Evolutionary conservation across 2,329 filamentous ascomycete genomes (phyloP), one percentile per base, ranked within the genome.

Genomic region (Paramyrothecium roridum): DNA sequence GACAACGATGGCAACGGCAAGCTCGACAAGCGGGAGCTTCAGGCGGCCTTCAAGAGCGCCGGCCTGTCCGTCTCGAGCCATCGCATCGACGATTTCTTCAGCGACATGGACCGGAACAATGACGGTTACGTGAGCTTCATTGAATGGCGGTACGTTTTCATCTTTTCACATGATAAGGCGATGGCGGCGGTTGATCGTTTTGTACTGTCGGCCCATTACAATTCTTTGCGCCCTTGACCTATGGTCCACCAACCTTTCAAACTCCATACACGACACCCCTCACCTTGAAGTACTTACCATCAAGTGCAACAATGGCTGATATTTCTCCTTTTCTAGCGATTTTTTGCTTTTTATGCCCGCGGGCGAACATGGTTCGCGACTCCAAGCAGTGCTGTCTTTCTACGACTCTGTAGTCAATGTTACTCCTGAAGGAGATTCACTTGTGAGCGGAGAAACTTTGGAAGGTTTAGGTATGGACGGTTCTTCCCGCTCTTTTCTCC

Each of bases 351-450:
- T 98, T 74, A 89, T 98, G 76, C 86, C 86, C 20, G 77, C 77
- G 56, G 67, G 76, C 57, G 81, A 87, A 60, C 79, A 85, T 62
- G 81, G 82, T 55, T 85, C 89, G 22, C 88, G 89, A 61, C 82
- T 99, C 48, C 86, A 87, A 68, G 87, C 90, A 53, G 89, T 97
- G 54, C 80, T 97, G 64, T 93, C 91, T 52, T 98, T 96, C 75
- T 99, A 96, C 74, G 88, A 90, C 56, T 89, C 91, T 50, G 90
- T 93, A 63, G 87, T 96, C 69, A 92, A 90, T 73, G 81, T 99
- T 70, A 96, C 91, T 67, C 81, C 91, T 58, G 95, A 99, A 80
- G 95, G 95, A 72, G 95, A 98, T 77, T 95, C 95, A 63, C 82
- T 90, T 66, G 87, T 98, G 66, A 91, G 88, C 78, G 93, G 96